Percentiles rank a stretch among this genome's conserved stretches.
These are phyloP conservation scores for Epichloe uncinata DNA, from an alignment of 2,329 filamentous ascomycete species.

Conservation along the genomic window DNA sequence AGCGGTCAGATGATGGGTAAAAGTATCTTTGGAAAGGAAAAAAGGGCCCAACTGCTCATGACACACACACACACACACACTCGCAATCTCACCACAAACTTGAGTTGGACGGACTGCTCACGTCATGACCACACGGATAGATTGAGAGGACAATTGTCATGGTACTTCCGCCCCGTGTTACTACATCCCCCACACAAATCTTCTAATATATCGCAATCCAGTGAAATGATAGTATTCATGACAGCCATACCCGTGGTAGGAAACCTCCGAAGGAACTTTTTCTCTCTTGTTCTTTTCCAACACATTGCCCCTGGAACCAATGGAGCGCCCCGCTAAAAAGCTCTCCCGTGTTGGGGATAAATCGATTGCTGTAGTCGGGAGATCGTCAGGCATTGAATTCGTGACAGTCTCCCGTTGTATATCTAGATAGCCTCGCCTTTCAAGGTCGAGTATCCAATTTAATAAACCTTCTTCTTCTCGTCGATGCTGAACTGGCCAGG, in stretches of 20 bases:
- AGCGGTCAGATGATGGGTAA: too few species aligned
- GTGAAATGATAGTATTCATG: constrained; percentile 3
- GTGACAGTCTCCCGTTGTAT: neutral
- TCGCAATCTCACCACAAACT: too few species aligned
- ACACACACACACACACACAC: too few species aligned
- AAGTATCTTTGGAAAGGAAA: too few species aligned
- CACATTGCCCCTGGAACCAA: neutral
- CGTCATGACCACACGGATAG: too few species aligned
- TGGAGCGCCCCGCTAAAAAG: constrained; percentile 1
- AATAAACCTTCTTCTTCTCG: constrained; percentile 99
- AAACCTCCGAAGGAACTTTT: neutral
- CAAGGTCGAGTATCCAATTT: constrained; percentile 11
- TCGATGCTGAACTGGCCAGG: constrained; percentile 96
- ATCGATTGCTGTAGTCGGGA: neutral
- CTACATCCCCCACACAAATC: neutral
- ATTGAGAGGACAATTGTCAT: neutral
- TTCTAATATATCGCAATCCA: constrained; percentile 3
- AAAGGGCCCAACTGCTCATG: too few species aligned
- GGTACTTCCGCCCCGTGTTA: neutral
- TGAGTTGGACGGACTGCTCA: too few species aligned
- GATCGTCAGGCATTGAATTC: constrained; percentile 8
- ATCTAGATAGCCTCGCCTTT: neutral
- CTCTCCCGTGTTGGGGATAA: neutral
- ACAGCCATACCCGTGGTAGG: constrained; percentile 6
- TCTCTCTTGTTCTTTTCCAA: neutral